Base-by-base conservation (phyloP, 192 early-diverging fungal species). In the Jimgerdemannia lactiflua region DNA sequence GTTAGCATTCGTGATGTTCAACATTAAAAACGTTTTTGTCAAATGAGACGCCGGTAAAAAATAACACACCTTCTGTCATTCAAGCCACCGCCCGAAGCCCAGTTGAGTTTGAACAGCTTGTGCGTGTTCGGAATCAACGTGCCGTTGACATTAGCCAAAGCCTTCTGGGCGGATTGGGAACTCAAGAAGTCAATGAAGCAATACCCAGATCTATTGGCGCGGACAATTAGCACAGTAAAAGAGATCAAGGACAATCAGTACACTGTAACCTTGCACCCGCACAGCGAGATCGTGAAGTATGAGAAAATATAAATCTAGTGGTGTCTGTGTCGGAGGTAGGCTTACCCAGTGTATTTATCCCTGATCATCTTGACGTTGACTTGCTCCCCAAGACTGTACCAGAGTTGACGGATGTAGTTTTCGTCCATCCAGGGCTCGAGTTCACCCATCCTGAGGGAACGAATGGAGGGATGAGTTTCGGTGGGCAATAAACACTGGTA, bases 381-480 rank as follows among this genome's bases (percentile, higher is more conserved):
- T 59, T 89, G 81, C 81, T 98, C 94, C 42, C 95, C 95, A 42
- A 95, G 76, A 69, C 79, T 81, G 44, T 89, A 94, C 97, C 97
- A 99, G 18, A 95, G 75, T 76, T 90, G 87, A 17, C 92, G 86
- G 71, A 99, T 91, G 82, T 90, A 96, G 69, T 90, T 93, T 77
- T 99, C 96, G 78, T 97, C 96, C 98, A 98, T 98, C 96, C 98
- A 98, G 4, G 93, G 88, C 76, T 99, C 98, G 20, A 99, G 89
- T 75, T 98, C 96, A 65, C 95, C 95, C 95, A 96, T 96, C 95
- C 95, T 89, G 49, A 14, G 14, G 14, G 49, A 83, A 66, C 11
- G 39, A n/a, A 44, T 69, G 66, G 42, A 64, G 29, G 70, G 40
- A 41, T 72, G 49, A 41, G 14, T 19, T 6, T 29, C 3, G 68